Percentiles rank a stretch among this genome's conserved stretches.
phyloP scores from a whole-genome alignment of 225 moss, liverwort and hornwort genomes.

The Neckera pumila region DNA sequence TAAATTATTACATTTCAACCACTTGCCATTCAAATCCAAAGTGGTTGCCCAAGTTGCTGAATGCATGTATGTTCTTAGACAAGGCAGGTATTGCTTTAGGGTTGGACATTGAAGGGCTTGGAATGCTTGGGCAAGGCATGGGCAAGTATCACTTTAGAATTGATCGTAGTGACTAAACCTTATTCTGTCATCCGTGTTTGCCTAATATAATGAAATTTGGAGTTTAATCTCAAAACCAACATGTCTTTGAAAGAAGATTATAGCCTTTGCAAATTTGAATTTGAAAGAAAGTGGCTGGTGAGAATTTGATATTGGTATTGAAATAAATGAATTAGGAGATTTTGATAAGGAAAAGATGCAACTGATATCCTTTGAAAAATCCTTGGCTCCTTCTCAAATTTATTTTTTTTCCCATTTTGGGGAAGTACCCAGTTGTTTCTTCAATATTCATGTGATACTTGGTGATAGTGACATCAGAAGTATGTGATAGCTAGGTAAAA shows the following conservation, averaged over 20 bases:
- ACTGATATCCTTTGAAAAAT: no score
- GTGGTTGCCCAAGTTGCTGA: accelerated
- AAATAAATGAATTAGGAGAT: not conserved
- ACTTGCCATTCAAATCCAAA: not conserved
- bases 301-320: not conserved
- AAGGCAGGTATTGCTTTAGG: not conserved
- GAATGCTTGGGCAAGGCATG: accelerated
- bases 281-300: accelerated
- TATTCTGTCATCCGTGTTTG: accelerated
- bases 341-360: no score
- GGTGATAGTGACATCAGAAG: no score
- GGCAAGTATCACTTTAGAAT: accelerated
- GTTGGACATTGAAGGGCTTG: not conserved
- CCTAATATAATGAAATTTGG: not conserved
- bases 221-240: not conserved
- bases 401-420: no score
- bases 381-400: no score
- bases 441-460: no score
- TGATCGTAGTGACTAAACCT: accelerated
- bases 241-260: not conserved
- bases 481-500: no score
- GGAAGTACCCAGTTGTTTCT: no score
- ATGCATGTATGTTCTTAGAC: accelerated
- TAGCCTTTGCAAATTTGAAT: not conserved
- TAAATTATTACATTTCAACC: not conserved